phyloP scores from a whole-genome alignment of 257 asterid species.

The Apocynum venetum region DNA sequence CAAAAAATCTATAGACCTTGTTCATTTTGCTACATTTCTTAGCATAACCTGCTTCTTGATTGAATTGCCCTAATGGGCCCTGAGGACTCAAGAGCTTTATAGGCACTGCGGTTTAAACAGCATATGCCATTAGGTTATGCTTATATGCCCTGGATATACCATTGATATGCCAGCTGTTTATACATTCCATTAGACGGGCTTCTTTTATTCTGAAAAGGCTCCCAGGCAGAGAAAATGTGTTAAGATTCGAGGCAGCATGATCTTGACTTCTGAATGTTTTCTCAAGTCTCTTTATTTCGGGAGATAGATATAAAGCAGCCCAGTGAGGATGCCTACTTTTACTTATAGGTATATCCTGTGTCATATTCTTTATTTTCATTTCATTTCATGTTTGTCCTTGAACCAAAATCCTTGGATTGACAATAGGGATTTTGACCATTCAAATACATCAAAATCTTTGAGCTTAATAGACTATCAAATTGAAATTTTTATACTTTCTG shows the following conservation, averaged over 20 bases:
- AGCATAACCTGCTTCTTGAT: background rate
- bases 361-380: slow-evolving; percentile 9
- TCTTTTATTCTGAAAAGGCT: background rate
- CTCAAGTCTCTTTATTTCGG: background rate
- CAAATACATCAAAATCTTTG: no score
- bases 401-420: no score
- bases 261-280: slow-evolving; percentile 12
- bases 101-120: background rate
- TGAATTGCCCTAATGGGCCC: background rate
- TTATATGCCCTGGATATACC: slow-evolving; percentile 14
- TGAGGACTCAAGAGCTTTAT: background rate
- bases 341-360: slow-evolving; percentile 12
- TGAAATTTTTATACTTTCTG: no score
- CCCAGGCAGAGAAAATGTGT: background rate
- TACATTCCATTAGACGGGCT: background rate
- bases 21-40: background rate
- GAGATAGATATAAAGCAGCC: slow-evolving; percentile 1
- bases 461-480: no score
- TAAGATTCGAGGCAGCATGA: slow-evolving; percentile 23
- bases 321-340: slow-evolving; percentile 2
- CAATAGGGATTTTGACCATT: no score
- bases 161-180: background rate
- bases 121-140: slow-evolving; percentile 15
- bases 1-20: background rate
- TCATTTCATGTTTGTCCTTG: background rate